A percentile compares a stretch with the other conserved stretches of the same genome.
Evolutionary conservation across 2,329 filamentous ascomycete species (phyloP).

Genomic region (Claviceps capensis): DNA sequence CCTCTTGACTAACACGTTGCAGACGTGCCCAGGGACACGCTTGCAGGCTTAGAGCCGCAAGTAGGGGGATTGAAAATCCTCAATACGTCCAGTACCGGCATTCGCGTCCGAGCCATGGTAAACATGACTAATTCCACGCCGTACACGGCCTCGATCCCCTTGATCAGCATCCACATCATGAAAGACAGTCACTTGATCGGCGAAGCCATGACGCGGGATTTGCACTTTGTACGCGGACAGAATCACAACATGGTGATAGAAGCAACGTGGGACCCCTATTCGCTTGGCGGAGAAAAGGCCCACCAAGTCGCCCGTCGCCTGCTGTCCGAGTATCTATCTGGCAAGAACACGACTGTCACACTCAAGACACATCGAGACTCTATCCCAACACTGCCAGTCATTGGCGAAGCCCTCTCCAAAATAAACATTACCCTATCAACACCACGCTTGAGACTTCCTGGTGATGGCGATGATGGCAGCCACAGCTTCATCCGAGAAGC

Average conservation of each 20-base stretch:
- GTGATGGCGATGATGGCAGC: slow-evolving; percentile 11
- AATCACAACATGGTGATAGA: slow-evolving; percentile 58
- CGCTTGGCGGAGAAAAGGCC: slow-evolving; percentile 46
- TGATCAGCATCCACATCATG: slow-evolving; percentile 60
- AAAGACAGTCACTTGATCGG: slow-evolving; percentile 64
- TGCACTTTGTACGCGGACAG: slow-evolving; percentile 51
- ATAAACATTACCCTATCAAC: slow-evolving; percentile 60
- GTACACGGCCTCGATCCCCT: slow-evolving; percentile 74
- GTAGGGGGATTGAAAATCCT: slow-evolving; percentile 59
- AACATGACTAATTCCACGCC: slow-evolving; percentile 85
- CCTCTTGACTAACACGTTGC: slow-evolving; percentile 21
- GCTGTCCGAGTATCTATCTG: slow-evolving; percentile 76
- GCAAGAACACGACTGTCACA: slow-evolving; percentile 69
- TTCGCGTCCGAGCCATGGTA: slow-evolving; percentile 57
- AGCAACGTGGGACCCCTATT: slow-evolving; percentile 59
- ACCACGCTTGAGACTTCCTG: slow-evolving; percentile 50
- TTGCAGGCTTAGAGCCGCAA: slow-evolving; percentile 41
- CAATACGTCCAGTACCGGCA: slow-evolving; percentile 55
- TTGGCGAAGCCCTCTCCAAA: slow-evolving; percentile 59
- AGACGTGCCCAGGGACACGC: slow-evolving; percentile 45
- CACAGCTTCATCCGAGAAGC: slow-evolving; percentile 70
- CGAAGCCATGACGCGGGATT: slow-evolving; percentile 52
- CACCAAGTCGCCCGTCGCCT: slow-evolving; percentile 53
- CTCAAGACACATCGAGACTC: slow-evolving; percentile 57
- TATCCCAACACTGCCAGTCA: slow-evolving; percentile 57